These are phyloP conservation scores for Bipolaris zeicola DNA, from an alignment of 2,329 filamentous ascomycete species.

Conservation along the genomic window DNA sequence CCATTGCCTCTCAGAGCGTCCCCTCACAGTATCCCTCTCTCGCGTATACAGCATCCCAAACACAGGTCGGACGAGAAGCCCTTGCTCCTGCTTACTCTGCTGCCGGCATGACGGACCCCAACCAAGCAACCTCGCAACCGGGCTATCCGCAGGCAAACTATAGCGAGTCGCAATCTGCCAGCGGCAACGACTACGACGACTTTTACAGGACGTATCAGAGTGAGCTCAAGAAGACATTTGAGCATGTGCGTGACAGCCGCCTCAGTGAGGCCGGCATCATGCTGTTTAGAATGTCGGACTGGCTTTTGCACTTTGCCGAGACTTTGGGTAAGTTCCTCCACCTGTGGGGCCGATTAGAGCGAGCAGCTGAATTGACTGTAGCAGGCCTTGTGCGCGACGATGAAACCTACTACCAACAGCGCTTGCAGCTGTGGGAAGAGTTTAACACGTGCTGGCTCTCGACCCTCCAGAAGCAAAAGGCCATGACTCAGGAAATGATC, in stretches of 20 bases:
- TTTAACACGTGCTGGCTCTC: conserved; percentile 94
- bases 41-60: conserved; percentile 66
- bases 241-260: conserved; percentile 68
- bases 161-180: conserved; percentile 40
- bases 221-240: conserved; percentile 68
- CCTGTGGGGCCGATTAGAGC: conserved; percentile 23
- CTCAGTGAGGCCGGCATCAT: conserved; percentile 64
- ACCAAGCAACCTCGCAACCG: conserved; percentile 50
- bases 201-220: conserved; percentile 68
- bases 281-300: conserved; percentile 67
- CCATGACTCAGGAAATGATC: conserved; percentile 67
- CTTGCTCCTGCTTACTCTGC: conserved; percentile 58
- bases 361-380: conserved; percentile 58
- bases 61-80: conserved; percentile 59
- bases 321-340: conserved; percentile 64
- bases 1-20: conserved; percentile 65
- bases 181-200: conserved; percentile 64
- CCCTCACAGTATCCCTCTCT: conserved; percentile 66
- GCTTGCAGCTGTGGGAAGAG: conserved; percentile 86
- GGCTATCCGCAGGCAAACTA: conserved; percentile 44
- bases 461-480: conserved; percentile 81
- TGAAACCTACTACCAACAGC: conserved; percentile 72
- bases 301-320: conserved; percentile 68
- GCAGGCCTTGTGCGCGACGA: conserved; percentile 89
- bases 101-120: conserved; percentile 59